A percentile compares a stretch with the other conserved stretches of the same genome.
These are phyloP conservation scores for Apiospora hydei DNA, from an alignment of 2,329 filamentous ascomycete species.

Conservation along the genomic window DNA sequence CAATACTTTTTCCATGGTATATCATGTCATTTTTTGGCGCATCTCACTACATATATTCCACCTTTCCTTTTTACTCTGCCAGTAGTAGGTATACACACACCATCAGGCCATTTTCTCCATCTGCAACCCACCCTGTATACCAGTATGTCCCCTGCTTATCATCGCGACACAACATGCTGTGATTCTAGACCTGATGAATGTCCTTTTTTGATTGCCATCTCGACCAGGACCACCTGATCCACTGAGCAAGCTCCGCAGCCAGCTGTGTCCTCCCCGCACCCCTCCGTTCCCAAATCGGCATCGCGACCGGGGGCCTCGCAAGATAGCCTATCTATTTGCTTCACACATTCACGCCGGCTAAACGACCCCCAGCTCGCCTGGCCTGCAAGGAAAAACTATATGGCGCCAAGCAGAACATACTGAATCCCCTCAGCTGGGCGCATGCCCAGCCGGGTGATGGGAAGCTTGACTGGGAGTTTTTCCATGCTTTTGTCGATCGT, in stretches of 20 bases:
- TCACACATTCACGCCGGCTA: constrained; percentile 7
- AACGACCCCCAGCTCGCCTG: not conserved
- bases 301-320: not conserved
- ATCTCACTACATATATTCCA: not conserved
- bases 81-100: too few species aligned
- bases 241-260: constrained; percentile 4
- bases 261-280: constrained; percentile 6
- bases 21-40: too few species aligned
- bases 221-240: not conserved
- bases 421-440: constrained; percentile 2
- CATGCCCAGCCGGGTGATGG: constrained; percentile 10
- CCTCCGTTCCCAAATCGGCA: constrained; percentile 11
- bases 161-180: not conserved
- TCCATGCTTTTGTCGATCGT: constrained; percentile 12
- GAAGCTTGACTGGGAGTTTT: constrained; percentile 11
- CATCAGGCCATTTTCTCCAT: not conserved
- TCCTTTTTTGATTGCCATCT: not conserved
- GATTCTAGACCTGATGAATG: not conserved
- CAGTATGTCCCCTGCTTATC: not conserved
- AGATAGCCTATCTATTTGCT: not conserved
- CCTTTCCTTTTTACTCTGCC: not conserved
- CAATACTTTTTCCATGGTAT: not conserved
- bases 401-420: not conserved
- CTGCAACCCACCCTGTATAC: not conserved
- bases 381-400: not conserved